phyloP scores from a whole-genome alignment of 164 flowering plant species.

The Annona cherimola region DNA sequence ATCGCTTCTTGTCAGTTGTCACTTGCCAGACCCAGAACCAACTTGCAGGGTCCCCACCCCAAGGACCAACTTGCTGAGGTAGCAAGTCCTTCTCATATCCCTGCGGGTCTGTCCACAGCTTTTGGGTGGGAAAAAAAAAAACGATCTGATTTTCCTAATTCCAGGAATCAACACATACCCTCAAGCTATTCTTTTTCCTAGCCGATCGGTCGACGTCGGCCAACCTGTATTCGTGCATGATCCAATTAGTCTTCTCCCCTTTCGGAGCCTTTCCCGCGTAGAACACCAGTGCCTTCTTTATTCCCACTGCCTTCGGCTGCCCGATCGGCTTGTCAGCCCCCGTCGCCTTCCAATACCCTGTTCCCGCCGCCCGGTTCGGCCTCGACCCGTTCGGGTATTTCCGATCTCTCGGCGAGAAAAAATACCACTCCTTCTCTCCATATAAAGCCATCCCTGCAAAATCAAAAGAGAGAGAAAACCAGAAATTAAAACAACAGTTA shows the following conservation, averaged over 20 bases:
- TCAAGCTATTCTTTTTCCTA: constrained; percentile 15
- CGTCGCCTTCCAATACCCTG: constrained; percentile 32
- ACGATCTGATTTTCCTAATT: too few species aligned
- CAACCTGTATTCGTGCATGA: constrained; percentile 24
- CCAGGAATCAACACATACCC: constrained; percentile 11
- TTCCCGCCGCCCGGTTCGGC: constrained; percentile 20
- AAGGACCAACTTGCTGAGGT: too few species aligned
- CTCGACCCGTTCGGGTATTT: constrained; percentile 26
- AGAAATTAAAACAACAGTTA: background rate
- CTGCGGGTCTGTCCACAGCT: too few species aligned
- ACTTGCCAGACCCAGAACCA: too few species aligned
- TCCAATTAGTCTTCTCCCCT: constrained; percentile 23
- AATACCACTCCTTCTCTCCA: constrained; percentile 23
- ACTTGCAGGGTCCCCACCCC: too few species aligned
- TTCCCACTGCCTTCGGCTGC: constrained; percentile 14
- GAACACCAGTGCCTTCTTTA: constrained; percentile 24
- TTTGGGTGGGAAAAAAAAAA: too few species aligned
- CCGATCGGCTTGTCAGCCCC: constrained; percentile 27
- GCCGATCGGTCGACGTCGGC: constrained; percentile 19
- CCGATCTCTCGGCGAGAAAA: constrained; percentile 20
- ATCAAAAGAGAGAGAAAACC: background rate
- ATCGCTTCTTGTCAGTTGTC: too few species aligned
- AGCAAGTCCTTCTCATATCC: too few species aligned
- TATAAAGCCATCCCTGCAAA: constrained; percentile 16
- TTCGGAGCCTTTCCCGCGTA: constrained; percentile 23